Percentiles rank a stretch among this genome's conserved stretches.
These are phyloP conservation scores for Cutaneotrichosporon sp. DNA, from an alignment of 1,284 basidiomycete genomes.

Conservation along the genomic window DNA sequence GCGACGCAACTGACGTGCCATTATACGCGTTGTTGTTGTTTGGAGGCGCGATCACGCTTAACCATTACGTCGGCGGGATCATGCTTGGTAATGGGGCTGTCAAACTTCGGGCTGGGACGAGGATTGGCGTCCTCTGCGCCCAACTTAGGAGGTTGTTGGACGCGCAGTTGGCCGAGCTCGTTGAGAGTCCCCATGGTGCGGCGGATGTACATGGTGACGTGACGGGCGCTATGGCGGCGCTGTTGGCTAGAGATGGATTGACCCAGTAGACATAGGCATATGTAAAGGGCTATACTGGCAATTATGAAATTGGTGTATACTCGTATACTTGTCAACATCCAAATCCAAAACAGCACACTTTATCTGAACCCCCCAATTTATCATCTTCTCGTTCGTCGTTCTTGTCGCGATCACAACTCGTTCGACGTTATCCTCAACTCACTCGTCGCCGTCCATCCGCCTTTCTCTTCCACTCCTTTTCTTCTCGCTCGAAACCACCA, in stretches of 20 bases:
- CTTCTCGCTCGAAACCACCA: neutral
- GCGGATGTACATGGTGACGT: slow-evolving; percentile 63
- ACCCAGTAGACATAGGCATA: slow-evolving; percentile 19
- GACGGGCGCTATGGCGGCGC: slow-evolving; percentile 66
- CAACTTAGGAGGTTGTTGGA: slow-evolving; percentile 77
- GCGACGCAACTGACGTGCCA: slow-evolving; percentile 87
- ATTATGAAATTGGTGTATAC: no score
- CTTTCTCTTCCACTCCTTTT: neutral
- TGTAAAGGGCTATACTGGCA: no score
- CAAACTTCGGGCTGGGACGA: slow-evolving; percentile 74
- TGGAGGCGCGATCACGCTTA: slow-evolving; percentile 73
- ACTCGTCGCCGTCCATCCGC: neutral
- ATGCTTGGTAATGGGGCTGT: slow-evolving; percentile 63
- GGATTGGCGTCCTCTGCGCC: slow-evolving; percentile 86
- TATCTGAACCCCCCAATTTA: neutral
- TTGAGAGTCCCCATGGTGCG: slow-evolving; percentile 51
- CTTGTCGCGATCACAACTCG: no score
- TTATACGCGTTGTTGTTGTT: slow-evolving; percentile 80
- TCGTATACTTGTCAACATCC: no score
- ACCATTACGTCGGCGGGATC: slow-evolving; percentile 74
- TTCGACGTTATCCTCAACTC: neutral
- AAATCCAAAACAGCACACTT: neutral
- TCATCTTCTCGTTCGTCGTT: neutral
- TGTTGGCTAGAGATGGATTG: slow-evolving; percentile 58
- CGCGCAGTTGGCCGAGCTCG: slow-evolving; percentile 61